Evolutionary conservation across 1,284 basidiomycete genomes (phyloP).

Genomic region (Cutaneotrichosporon sp.): DNA sequence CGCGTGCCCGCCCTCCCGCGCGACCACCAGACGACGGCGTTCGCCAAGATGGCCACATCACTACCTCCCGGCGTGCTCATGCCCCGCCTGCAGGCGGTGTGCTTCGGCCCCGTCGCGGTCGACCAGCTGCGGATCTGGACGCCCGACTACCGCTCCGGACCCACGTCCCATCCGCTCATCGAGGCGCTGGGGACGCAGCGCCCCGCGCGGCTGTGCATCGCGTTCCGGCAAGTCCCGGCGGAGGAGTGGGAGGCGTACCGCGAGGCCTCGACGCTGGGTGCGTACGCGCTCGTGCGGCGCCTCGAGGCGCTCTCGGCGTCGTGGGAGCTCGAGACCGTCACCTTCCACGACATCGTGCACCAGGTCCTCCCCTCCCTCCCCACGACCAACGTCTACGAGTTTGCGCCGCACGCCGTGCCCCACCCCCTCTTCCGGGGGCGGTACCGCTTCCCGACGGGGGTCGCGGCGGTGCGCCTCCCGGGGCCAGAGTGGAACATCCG

Average conservation of each 20-base stretch:
- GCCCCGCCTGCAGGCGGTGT: slow-evolving; percentile 25
- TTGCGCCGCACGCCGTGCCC: slow-evolving; percentile 32
- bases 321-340: slow-evolving; percentile 18
- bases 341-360: slow-evolving; percentile 35
- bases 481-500: slow-evolving; percentile 39
- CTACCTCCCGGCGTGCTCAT: slow-evolving; percentile 6
- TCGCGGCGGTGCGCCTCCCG: slow-evolving; percentile 24
- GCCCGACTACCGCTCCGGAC: slow-evolving; percentile 18
- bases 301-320: slow-evolving; percentile 22
- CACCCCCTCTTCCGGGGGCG: slow-evolving; percentile 7
- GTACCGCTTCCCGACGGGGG: slow-evolving; percentile 20
- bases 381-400: slow-evolving; percentile 36
- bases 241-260: slow-evolving; percentile 33
- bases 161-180: slow-evolving; percentile 26
- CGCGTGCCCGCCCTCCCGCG: slow-evolving; percentile 5
- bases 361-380: slow-evolving; percentile 35
- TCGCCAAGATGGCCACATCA: not conserved
- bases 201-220: slow-evolving; percentile 28
- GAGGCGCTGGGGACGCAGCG: slow-evolving; percentile 22
- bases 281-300: slow-evolving; percentile 30
- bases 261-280: slow-evolving; percentile 24
- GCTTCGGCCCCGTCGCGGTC: slow-evolving; percentile 26
- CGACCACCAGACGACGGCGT: not conserved
- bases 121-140: slow-evolving; percentile 34
- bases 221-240: slow-evolving; percentile 29